Conservation (phyloP, 768 basidiomycete species). For the Fomitopsis serialis region DNA sequence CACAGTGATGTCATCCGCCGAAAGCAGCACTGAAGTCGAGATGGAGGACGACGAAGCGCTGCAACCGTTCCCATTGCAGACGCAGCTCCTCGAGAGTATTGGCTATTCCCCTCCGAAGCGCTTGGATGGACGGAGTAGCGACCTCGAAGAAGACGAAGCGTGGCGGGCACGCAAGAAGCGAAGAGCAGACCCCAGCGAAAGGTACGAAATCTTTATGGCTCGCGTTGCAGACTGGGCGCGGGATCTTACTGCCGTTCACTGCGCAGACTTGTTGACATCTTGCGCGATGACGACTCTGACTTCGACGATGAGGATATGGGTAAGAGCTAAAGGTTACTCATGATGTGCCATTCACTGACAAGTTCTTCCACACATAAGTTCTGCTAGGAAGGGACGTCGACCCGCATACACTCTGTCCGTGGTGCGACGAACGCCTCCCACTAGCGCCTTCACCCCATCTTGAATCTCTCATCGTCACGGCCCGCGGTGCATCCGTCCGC, state of each 20-base stretch:
- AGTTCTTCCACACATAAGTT: constrained; percentile 29
- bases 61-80: constrained; percentile 45
- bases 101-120: constrained; percentile 28
- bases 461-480: constrained; percentile 43
- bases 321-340: not conserved
- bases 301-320: constrained; percentile 18
- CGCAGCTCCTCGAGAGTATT: constrained; percentile 37
- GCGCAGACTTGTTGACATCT: constrained; percentile 8
- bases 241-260: not conserved
- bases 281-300: constrained; percentile 11
- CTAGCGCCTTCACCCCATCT: constrained; percentile 54
- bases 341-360: not conserved
- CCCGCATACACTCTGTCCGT: constrained; percentile 71
- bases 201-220: constrained; percentile 5
- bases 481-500: constrained; percentile 46
- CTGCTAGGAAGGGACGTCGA: constrained; percentile 48
- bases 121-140: constrained; percentile 28
- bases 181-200: constrained; percentile 10
- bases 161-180: constrained; percentile 24
- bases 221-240: not conserved
- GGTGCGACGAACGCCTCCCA: constrained; percentile 72
- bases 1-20: not conserved
- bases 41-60: not conserved
- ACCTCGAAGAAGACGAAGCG: constrained; percentile 24
- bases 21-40: constrained; percentile 3